A percentile compares a stretch with the other conserved stretches of the same genome.
These are phyloP conservation scores for Mucor lusitanicus DNA, from an alignment of 371 early-diverging fungal species.

Conservation along the genomic window DNA sequence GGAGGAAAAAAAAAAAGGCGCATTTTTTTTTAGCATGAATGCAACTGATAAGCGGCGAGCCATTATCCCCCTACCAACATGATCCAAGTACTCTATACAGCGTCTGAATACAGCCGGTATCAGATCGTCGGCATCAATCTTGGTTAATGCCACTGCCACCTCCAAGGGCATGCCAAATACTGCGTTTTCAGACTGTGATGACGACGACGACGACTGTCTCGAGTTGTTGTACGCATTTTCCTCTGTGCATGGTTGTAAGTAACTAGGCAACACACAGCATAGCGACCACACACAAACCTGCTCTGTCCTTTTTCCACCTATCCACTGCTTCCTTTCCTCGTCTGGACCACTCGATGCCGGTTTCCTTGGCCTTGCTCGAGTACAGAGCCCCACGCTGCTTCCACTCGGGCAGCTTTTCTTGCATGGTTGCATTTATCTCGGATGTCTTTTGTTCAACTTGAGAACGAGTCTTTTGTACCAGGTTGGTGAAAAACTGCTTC, in stretches of 20 bases:
- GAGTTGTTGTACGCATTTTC: neutral
- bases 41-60: neutral
- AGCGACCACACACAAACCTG: slow-evolving; percentile 19
- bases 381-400: slow-evolving; percentile 43
- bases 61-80: slow-evolving; percentile 12
- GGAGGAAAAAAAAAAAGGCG: neutral
- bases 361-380: slow-evolving; percentile 49
- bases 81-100: slow-evolving; percentile 75
- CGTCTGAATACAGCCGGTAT: slow-evolving; percentile 75
- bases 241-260: neutral
- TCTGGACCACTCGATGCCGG: slow-evolving; percentile 51
- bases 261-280: neutral
- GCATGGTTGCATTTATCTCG: slow-evolving; percentile 50
- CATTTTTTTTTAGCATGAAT: neutral
- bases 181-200: slow-evolving; percentile 23
- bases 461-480: slow-evolving; percentile 39
- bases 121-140: slow-evolving; percentile 52
- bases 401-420: slow-evolving; percentile 55
- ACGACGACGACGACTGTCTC: neutral
- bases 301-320: slow-evolving; percentile 52
- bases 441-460: slow-evolving; percentile 44
- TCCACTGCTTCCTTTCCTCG: slow-evolving; percentile 53
- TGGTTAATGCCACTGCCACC: slow-evolving; percentile 53
- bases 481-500: slow-evolving; percentile 26
- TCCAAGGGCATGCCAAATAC: slow-evolving; percentile 63